phyloP scores from a whole-genome alignment of 78 protist genomes.

The Polysphondylium violaceum region DNA sequence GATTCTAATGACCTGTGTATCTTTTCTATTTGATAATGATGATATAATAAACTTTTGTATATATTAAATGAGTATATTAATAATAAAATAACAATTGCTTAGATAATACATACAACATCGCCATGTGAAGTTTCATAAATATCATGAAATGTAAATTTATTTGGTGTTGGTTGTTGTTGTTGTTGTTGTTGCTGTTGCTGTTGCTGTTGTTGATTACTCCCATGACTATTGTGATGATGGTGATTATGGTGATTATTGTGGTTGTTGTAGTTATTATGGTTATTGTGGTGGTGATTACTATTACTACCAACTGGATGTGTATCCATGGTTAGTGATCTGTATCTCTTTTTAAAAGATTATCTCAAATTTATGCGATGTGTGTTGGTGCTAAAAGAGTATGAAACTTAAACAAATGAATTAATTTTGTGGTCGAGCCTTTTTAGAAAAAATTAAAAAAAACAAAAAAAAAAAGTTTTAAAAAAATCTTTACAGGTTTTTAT shows the following conservation, averaged over 20 bases:
- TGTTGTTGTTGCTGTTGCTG: constrained; percentile 8
- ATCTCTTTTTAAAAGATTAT: too few relatives aligned
- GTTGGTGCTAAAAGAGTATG: too few relatives aligned
- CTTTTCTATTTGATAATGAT: constrained; percentile 68
- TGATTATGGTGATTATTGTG: neutral
- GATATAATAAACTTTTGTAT: constrained; percentile 50
- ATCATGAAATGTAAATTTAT: constrained; percentile 44
- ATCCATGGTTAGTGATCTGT: too few relatives aligned
- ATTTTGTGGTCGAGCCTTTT: neutral
- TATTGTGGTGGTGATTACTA: too few relatives aligned
- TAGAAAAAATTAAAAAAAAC: neutral
- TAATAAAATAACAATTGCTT: neutral
- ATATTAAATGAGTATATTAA: neutral
- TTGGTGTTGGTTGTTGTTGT: neutral
- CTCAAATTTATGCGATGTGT: too few relatives aligned
- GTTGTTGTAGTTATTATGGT: neutral
- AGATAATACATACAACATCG: constrained; percentile 44
- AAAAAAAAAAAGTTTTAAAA: neutral
- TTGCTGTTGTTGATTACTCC: neutral
- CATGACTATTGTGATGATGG: neutral
- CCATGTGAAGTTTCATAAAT: constrained; percentile 74
- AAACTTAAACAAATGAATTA: neutral
- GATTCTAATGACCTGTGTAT: constrained; percentile 59
- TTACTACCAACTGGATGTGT: too few relatives aligned
- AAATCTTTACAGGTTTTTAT: too few relatives aligned